Evolutionary conservation across 2,329 filamentous ascomycete genomes (phyloP), one percentile per base, ranked within the genome.

Genomic region (Ophiostoma populinum): DNA sequence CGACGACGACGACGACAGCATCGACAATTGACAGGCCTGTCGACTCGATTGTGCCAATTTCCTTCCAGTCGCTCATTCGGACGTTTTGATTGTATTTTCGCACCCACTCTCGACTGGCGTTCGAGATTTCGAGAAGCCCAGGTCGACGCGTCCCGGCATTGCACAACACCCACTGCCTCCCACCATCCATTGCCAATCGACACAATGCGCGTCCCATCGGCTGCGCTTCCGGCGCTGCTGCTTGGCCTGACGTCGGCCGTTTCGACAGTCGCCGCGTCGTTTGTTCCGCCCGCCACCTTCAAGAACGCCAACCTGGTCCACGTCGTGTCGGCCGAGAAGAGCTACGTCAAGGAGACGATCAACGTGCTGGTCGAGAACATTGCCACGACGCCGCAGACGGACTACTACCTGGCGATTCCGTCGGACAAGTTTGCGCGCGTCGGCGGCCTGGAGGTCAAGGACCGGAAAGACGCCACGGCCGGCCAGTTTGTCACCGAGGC

Each of bases 331-430:
- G 59, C 94, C 39, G 87, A 95, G 58, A 95, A 94, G 65, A 80
- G 75, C 46, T 95, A 90, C 50, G 75, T 76, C 37, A 77, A 85
- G 52, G 87, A 95, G 58, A 79, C 76, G 11, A 73, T 94, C 65
- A 94, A 95, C 58, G 77, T 93, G n/a, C 66, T 92, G 34, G 73
- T 98, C 43, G 80, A 94, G 62, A 98, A 98, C 55, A 65, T 80
- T 45, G 81, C 78, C 50, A 66, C 69, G 42, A 62, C 76, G 45
- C 69, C 85, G 13, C 86, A 95, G 53, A 71, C 74, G 53, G 79
- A 92, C 56, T 98, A 98, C 67, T 95, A 78, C 56, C 50, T 98
- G 35, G 81, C 86, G 4, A 92, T 98, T 52, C 77, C 81, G 38
- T 63, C 75, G 40, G 69, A 76, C 43, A 65, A 82, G 55, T 70